Conservation (phyloP, 352 stramenopile genomes). For the Phytophthora melonis region DNA sequence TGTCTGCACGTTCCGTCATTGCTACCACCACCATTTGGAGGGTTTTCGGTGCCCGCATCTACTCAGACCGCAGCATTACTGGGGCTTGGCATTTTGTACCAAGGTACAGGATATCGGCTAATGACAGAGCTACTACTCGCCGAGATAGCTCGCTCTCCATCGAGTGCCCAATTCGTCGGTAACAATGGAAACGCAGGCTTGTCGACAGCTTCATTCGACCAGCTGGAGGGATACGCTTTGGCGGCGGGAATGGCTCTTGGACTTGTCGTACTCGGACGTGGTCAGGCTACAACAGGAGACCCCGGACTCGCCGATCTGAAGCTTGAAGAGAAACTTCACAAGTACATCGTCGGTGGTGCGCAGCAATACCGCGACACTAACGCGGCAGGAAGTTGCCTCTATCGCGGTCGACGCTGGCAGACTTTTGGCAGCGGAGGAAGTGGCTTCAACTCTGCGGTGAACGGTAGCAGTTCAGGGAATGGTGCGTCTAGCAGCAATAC, state of each 20-base stretch:
- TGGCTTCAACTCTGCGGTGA: slow-evolving; percentile 24
- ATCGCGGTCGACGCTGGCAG: slow-evolving; percentile 76
- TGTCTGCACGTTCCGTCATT: slow-evolving; percentile 98
- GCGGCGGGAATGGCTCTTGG: slow-evolving; percentile 94
- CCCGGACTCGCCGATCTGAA: slow-evolving; percentile 95
- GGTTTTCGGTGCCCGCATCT: slow-evolving; percentile 95
- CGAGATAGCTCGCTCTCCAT: slow-evolving; percentile 94
- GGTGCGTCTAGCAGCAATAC: slow-evolving; percentile 32
- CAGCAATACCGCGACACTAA: slow-evolving; percentile 57
- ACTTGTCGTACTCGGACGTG: slow-evolving; percentile 94
- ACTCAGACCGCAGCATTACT: slow-evolving; percentile 96
- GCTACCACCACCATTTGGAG: slow-evolving; percentile 93
- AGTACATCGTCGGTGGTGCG: slow-evolving; percentile 93
- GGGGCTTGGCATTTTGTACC: slow-evolving; percentile 96
- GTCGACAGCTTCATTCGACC: slow-evolving; percentile 74
- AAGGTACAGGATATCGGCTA: slow-evolving; percentile 95
- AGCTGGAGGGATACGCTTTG: slow-evolving; percentile 96
- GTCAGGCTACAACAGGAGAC: slow-evolving; percentile 69
- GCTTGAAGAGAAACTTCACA: slow-evolving; percentile 97
- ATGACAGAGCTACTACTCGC: slow-evolving; percentile 98
- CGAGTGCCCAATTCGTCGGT: slow-evolving; percentile 72
- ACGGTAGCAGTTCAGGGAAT: slow-evolving; percentile 26
- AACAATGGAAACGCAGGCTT: slow-evolving; percentile 51
- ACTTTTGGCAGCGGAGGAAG: slow-evolving; percentile 51
- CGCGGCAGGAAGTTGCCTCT: slow-evolving; percentile 66